A percentile compares a stretch with the other conserved stretches of the same genome.
Evolutionary conservation across 2,329 filamentous ascomycete genomes (phyloP).

Genomic region (Fonsecaea monophora): DNA sequence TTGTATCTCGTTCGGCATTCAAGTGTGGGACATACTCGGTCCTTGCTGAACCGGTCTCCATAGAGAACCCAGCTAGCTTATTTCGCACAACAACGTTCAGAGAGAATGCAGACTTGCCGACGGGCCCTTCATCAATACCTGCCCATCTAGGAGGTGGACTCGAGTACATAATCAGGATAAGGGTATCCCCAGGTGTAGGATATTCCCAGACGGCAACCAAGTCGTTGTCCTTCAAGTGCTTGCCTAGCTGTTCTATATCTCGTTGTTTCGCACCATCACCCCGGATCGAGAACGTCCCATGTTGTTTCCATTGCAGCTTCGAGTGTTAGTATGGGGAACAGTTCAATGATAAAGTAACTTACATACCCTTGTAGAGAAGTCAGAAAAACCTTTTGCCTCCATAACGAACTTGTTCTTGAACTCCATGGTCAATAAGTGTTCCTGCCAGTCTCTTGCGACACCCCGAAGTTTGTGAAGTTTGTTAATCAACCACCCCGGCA

Average conservation of each 20-base stretch:
- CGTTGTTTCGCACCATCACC: constrained; percentile 29
- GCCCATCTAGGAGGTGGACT: constrained; percentile 26
- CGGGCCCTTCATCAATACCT: constrained; percentile 7
- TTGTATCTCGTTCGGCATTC: not conserved
- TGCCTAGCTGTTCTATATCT: constrained; percentile 22
- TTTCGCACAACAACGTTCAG: constrained; percentile 30
- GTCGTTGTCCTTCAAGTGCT: constrained; percentile 30
- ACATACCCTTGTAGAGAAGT: constrained; percentile 20
- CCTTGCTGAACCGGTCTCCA: not conserved
- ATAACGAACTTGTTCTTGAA: constrained; percentile 28
- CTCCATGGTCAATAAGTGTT: constrained; percentile 20
- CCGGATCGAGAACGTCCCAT: constrained; percentile 25
- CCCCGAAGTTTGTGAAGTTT: constrained; percentile 24
- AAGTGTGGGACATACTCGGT: not conserved
- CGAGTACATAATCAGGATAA: constrained; percentile 36
- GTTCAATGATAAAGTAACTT: not conserved
- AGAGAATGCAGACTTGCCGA: constrained; percentile 6
- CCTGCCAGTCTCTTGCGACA: constrained; percentile 14
- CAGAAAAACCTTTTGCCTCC: constrained; percentile 13
- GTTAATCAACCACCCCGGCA: constrained; percentile 31
- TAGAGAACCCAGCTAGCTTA: constrained; percentile 8
- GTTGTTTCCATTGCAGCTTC: constrained; percentile 1
- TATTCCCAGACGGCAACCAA: constrained; percentile 36
- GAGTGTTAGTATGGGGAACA: constrained; percentile 6
- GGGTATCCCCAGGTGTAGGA: constrained; percentile 21